Conservation (phyloP, 331 rosid species). For the Spiraea crenata region DNA sequence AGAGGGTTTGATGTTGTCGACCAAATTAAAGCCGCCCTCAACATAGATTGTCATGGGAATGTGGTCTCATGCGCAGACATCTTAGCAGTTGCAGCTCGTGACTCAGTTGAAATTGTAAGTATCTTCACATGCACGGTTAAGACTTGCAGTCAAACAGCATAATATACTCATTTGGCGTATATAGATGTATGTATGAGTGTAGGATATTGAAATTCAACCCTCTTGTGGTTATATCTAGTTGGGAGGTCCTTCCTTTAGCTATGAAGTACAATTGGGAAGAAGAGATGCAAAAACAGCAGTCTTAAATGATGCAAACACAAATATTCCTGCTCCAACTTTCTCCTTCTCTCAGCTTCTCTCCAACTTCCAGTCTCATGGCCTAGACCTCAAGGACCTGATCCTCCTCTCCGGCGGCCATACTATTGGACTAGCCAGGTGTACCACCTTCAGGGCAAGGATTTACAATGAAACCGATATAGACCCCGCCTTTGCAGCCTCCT, state of each 20-base stretch:
- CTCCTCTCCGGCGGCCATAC: constrained; percentile 51
- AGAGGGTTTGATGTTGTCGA: constrained; percentile 51
- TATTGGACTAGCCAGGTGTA: constrained; percentile 44
- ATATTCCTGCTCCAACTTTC: constrained; percentile 45
- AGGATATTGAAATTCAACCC: background rate
- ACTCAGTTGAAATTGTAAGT: constrained; percentile 52
- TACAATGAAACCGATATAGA: constrained; percentile 50
- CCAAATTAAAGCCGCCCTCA: constrained; percentile 42
- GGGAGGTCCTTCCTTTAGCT: constrained; percentile 37
- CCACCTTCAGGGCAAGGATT: constrained; percentile 32
- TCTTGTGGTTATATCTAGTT: constrained; percentile 27
- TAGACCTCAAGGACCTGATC: constrained; percentile 44
- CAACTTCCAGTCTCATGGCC: constrained; percentile 41
- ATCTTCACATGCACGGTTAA: background rate
- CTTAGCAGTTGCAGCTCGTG: constrained; percentile 66
- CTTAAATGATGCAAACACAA: constrained; percentile 32
- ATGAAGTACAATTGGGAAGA: constrained; percentile 43
- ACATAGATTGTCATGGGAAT: constrained; percentile 39
- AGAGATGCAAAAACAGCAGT: constrained; percentile 54
- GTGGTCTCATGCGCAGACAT: constrained; percentile 70
- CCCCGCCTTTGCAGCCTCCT: constrained; percentile 30
- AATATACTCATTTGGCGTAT: too few relatives aligned
- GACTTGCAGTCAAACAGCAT: too few relatives aligned
- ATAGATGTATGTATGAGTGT: background rate
- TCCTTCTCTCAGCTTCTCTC: constrained; percentile 41